Evolutionary conservation across 129 eudicot species (phyloP).

Genomic region (Rutidosis leptorrhynchoides): DNA sequence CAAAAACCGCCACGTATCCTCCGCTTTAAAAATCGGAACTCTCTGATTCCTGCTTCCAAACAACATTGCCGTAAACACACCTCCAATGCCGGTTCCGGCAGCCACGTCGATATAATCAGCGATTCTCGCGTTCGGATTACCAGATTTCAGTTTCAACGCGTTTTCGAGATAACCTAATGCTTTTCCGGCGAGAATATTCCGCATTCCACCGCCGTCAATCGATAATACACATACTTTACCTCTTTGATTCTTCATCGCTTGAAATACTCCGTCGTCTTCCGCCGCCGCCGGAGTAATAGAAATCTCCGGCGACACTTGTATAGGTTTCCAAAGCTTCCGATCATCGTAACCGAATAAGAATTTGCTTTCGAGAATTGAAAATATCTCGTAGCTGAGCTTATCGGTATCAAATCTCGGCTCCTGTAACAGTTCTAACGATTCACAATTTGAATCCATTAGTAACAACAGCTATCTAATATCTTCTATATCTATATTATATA

Average conservation of each 20-base stretch:
- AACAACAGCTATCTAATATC: not conserved
- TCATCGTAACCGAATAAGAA: slow-evolving; percentile 79
- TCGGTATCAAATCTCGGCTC: slow-evolving; percentile 65
- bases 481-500: no score
- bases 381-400: slow-evolving; percentile 80
- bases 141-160: slow-evolving; percentile 60
- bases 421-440: slow-evolving; percentile 31
- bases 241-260: slow-evolving; percentile 55
- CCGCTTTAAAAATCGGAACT: slow-evolving; percentile 32
- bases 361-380: slow-evolving; percentile 73
- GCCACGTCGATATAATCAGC: slow-evolving; percentile 36
- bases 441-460: slow-evolving; percentile 28
- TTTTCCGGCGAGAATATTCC: slow-evolving; percentile 57
- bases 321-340: slow-evolving; percentile 54
- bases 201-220: slow-evolving; percentile 87
- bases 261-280: slow-evolving; percentile 19
- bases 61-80: slow-evolving; percentile 33
- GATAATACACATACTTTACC: slow-evolving; percentile 71
- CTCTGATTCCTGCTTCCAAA: slow-evolving; percentile 21
- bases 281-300: slow-evolving; percentile 22
- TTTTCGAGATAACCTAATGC: slow-evolving; percentile 58
- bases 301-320: slow-evolving; percentile 37
- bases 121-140: slow-evolving; percentile 61
- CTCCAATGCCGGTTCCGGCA: slow-evolving; percentile 34
- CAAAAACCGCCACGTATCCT: slow-evolving; percentile 39